Evolutionary conservation across 805 yeast genomes (phyloP).

Genomic region (Saturnispora zaruensis): DNA sequence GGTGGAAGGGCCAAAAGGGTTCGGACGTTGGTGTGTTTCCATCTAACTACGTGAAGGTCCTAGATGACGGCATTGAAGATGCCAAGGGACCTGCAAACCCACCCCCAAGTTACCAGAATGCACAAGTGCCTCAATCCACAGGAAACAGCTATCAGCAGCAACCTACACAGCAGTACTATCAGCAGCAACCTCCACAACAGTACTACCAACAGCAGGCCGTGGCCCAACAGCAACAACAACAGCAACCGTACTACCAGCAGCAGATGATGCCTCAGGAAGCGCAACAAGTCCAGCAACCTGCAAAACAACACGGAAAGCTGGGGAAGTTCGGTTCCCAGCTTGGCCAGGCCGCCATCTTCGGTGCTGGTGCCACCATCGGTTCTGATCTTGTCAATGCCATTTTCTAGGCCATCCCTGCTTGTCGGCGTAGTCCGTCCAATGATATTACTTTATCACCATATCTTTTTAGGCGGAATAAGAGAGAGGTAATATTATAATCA

Average conservation of each 20-base stretch:
- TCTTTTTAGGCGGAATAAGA: not conserved
- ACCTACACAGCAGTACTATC: constrained; percentile 12
- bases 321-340: constrained; percentile 73
- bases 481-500: not conserved
- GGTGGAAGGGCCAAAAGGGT: constrained; percentile 79
- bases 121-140: not conserved
- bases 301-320: constrained; percentile 16
- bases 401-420: constrained; percentile 9
- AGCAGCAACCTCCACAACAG: constrained; percentile 8
- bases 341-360: constrained; percentile 93
- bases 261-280: constrained; percentile 12
- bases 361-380: constrained; percentile 96
- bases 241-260: constrained; percentile 15
- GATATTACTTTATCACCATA: not conserved
- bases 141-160: constrained; percentile 6
- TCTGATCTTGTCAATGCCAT: constrained; percentile 61
- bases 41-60: constrained; percentile 51
- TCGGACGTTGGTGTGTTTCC: constrained; percentile 79
- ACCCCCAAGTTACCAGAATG: not conserved
- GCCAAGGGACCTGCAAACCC: constrained; percentile 13
- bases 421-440: not conserved
- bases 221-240: constrained; percentile 4
- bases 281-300: constrained; percentile 15
- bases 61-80: not conserved
- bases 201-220: constrained; percentile 5